Percentiles rank a stretch among this genome's conserved stretches.
phyloP scores from a whole-genome alignment of 2,329 filamentous ascomycete species.

The Aspergillus texensis region DNA sequence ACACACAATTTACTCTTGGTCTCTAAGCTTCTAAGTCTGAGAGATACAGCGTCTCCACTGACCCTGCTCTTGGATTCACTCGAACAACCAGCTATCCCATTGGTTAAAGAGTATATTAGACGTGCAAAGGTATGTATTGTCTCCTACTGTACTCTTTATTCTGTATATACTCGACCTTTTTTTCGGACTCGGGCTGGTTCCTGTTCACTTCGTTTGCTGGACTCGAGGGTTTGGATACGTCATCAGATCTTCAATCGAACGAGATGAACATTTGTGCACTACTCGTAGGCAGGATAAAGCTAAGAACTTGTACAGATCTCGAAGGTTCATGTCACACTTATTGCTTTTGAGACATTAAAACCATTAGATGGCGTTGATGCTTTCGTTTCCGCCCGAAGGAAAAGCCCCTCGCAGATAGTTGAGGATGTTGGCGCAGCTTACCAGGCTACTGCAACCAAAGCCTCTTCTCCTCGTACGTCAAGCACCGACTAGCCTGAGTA shows the following conservation, averaged over 20 bases:
- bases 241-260: neutral
- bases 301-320: conserved; percentile 38
- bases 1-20: conserved; percentile 84
- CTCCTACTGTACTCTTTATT: neutral
- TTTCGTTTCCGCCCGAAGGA: conserved; percentile 67
- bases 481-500: neutral
- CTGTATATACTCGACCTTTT: neutral
- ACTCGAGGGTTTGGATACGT: neutral
- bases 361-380: conserved; percentile 67
- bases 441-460: conserved; percentile 21
- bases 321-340: conserved; percentile 71
- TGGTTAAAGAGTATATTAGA: conserved; percentile 73
- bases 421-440: conserved; percentile 58
- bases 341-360: conserved; percentile 75
- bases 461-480: conserved; percentile 32
- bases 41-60: conserved; percentile 80
- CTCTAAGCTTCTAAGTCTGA: conserved; percentile 76
- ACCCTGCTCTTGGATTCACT: conserved; percentile 83
- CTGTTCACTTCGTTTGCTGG: neutral
- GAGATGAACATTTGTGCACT: neutral
- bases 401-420: conserved; percentile 58
- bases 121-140: conserved; percentile 66
- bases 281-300: neutral
- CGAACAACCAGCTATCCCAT: conserved; percentile 73
- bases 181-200: neutral